Conservation (phyloP, 345 rosid species). For the Noccaea bulbosa region DNA sequence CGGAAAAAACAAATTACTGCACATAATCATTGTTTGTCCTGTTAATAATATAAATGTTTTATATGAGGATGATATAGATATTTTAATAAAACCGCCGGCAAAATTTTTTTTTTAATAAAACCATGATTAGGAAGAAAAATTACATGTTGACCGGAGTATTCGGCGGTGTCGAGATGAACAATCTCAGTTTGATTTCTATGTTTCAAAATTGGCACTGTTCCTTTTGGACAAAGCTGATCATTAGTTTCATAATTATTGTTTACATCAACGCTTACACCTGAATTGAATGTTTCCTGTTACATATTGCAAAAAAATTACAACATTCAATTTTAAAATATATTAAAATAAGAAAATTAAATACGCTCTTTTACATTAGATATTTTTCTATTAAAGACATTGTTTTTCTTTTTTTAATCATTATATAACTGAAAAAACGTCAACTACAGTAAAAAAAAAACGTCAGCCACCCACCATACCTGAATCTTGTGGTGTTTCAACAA, state of each 20-base stretch:
- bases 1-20: too few relatives aligned
- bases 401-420: not conserved
- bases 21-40: too few relatives aligned
- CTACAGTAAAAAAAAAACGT: too few relatives aligned
- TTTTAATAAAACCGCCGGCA: too few relatives aligned
- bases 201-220: constrained; percentile 18
- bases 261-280: not conserved
- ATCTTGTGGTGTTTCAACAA: constrained; percentile 21
- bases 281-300: not conserved
- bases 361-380: too few relatives aligned
- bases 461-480: constrained; percentile 18
- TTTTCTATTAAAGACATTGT: too few relatives aligned
- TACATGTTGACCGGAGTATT: constrained; percentile 3
- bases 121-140: too few relatives aligned
- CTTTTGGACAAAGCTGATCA: constrained; percentile 14
- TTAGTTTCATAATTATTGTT: not conserved
- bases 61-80: too few relatives aligned
- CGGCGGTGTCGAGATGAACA: not conserved
- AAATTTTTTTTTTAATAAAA: too few relatives aligned
- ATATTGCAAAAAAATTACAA: not conserved
- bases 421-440: not conserved
- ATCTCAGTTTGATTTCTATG: not conserved
- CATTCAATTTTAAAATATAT: not conserved
- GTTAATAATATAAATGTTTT: too few relatives aligned
- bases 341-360: too few relatives aligned